phyloP scores from a whole-genome alignment of 495 filamentous ascomycete genomes.

The Glarea lozoyensis region DNA sequence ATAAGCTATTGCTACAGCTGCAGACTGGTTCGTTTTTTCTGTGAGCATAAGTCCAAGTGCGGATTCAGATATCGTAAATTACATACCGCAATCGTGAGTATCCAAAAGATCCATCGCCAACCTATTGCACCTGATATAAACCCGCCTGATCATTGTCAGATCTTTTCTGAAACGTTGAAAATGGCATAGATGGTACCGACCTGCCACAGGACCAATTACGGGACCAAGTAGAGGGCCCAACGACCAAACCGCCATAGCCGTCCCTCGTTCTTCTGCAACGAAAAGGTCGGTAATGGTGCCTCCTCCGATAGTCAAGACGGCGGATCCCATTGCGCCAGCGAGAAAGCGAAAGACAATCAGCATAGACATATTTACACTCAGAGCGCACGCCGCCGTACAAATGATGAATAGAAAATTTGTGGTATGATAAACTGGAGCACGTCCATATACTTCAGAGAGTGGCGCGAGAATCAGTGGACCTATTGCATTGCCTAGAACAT shows the following conservation, averaged over 20 bases:
- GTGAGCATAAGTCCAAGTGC: neutral
- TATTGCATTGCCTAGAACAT: slow-evolving; percentile 69
- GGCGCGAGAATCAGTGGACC: slow-evolving; percentile 78
- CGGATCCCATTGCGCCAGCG: slow-evolving; percentile 68
- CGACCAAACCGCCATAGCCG: slow-evolving; percentile 73
- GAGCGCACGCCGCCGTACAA: slow-evolving; percentile 66
- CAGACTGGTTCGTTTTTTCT: neutral
- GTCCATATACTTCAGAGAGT: slow-evolving; percentile 58
- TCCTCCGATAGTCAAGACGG: slow-evolving; percentile 64
- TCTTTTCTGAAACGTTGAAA: too few relatives aligned
- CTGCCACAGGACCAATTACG: slow-evolving; percentile 40
- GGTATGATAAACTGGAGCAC: slow-evolving; percentile 52
- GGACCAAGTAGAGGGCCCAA: slow-evolving; percentile 63
- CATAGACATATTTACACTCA: slow-evolving; percentile 61
- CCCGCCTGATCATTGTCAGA: slow-evolving; percentile 28
- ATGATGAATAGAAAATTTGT: slow-evolving; percentile 55
- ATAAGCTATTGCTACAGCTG: neutral
- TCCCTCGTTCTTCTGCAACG: slow-evolving; percentile 65
- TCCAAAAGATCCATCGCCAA: slow-evolving; percentile 58
- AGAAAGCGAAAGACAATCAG: slow-evolving; percentile 61
- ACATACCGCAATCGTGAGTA: slow-evolving; percentile 29
- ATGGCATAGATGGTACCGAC: slow-evolving; percentile 41
- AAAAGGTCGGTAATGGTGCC: slow-evolving; percentile 69
- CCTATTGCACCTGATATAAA: slow-evolving; percentile 43
- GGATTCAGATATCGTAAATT: slow-evolving; percentile 4